Conservation (phyloP, 1,139 yeast species). For the Wickerhamomyces sp. region DNA sequence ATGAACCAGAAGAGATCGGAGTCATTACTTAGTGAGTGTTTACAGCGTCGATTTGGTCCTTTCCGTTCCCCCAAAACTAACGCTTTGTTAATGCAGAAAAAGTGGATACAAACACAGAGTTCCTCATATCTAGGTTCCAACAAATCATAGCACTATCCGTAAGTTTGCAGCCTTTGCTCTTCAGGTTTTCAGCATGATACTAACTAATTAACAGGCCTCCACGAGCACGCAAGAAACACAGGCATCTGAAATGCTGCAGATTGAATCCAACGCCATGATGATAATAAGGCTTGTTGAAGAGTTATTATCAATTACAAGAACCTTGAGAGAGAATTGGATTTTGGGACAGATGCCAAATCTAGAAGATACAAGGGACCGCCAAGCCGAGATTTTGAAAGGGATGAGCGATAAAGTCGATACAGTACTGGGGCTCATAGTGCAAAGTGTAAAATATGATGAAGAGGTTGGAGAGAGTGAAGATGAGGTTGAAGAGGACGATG, state of each 20-base stretch:
- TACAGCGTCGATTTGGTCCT: no score
- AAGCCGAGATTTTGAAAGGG: slow-evolving; percentile 9
- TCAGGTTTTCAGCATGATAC: no score
- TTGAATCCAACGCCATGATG: slow-evolving; percentile 48
- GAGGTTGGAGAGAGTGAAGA: slow-evolving; percentile 9
- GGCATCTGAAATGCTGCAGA: slow-evolving; percentile 50
- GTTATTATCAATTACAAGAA: slow-evolving; percentile 41
- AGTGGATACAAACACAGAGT: slow-evolving; percentile 29
- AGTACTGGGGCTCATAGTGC: slow-evolving; percentile 7
- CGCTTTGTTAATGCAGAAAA: slow-evolving; percentile 16
- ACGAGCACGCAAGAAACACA: slow-evolving; percentile 39
- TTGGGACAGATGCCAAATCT: slow-evolving; percentile 40
- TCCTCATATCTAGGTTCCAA: slow-evolving; percentile 27
- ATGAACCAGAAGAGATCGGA: slow-evolving; percentile 24
- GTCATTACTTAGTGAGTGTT: slow-evolving; percentile 22
- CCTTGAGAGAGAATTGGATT: slow-evolving; percentile 52
- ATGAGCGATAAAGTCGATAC: slow-evolving; percentile 7
- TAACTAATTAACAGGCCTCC: slow-evolving; percentile 9
- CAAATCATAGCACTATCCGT: slow-evolving; percentile 26
- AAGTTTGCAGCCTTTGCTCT: no score
- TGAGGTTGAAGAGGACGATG: slow-evolving; percentile 1
- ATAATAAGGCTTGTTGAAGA: slow-evolving; percentile 52
- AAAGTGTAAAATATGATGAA: slow-evolving; percentile 8
- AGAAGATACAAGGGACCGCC: slow-evolving; percentile 26
- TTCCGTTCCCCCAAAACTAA: no score